These are phyloP conservation scores for Xylaria sp. DNA, from an alignment of 2,329 filamentous ascomycete genomes.

Conservation along the genomic window DNA sequence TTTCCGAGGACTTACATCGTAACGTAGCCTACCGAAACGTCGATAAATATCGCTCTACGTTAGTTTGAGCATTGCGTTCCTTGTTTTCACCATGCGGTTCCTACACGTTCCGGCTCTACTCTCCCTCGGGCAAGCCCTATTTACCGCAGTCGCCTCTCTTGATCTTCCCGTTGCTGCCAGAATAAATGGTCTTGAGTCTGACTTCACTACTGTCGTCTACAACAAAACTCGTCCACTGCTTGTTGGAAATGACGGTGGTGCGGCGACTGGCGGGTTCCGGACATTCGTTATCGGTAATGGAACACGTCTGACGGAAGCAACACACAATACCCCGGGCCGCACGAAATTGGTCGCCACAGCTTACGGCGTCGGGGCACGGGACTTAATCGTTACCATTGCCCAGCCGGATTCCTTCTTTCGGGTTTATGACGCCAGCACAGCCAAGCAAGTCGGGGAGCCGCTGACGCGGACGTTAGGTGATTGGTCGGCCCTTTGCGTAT, in stretches of 20 bases:
- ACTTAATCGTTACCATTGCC: conserved; percentile 50
- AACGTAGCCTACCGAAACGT: neutral
- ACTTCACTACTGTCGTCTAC: conserved; percentile 50
- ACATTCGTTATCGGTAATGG: conserved; percentile 44
- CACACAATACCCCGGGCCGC: conserved; percentile 46
- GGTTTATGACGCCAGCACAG: conserved; percentile 44
- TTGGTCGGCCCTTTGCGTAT: conserved; percentile 54
- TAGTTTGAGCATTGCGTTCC: too few relatives aligned
- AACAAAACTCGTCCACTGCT: conserved; percentile 44
- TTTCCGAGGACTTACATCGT: neutral
- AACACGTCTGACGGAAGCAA: conserved; percentile 41
- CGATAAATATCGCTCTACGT: neutral
- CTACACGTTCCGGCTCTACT: neutral
- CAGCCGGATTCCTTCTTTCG: conserved; percentile 50
- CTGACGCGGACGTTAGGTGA: conserved; percentile 48
- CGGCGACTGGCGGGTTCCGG: conserved; percentile 51
- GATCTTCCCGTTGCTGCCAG: conserved; percentile 36
- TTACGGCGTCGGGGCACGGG: conserved; percentile 45
- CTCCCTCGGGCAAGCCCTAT: neutral
- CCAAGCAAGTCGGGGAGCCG: conserved; percentile 42
- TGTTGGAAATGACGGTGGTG: conserved; percentile 53
- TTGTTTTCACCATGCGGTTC: neutral
- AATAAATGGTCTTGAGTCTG: conserved; percentile 48
- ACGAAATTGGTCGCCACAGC: conserved; percentile 52
- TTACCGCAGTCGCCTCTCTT: conserved; percentile 2